Base-by-base conservation (phyloP, 495 filamentous ascomycete genomes). In the Amphirosellinia nigrospora region DNA sequence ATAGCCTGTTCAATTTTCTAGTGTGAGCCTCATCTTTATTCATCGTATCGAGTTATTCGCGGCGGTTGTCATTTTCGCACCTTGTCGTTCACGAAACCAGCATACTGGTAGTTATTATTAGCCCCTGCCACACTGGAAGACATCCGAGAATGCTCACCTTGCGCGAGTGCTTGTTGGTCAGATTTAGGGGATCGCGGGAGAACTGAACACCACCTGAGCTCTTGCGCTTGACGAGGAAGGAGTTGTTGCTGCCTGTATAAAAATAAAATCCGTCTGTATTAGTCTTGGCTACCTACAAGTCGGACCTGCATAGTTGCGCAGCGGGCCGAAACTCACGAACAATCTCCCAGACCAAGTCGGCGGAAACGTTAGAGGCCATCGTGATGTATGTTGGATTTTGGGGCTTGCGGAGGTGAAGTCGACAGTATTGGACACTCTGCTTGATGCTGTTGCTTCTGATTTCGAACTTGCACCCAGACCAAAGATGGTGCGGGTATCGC, bases 11-110 rank as follows among this genome's bases (percentile, higher is more conserved):
- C n/a, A 53, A 28, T 73, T 66, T 55, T 59, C 45, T 53, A 64
- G 46, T 67, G 74, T 82, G 55, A 77, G 72, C 71, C 75, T 66
- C 43, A 15, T 41, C 41, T 39, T 26, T n/a, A n/a, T 67, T 74
- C 64, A 66, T 68, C 34, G 10, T 26, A 50, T 56, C 38, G 46
- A 39, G 21, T 63, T n/a, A 36, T 7, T 38, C 60, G 60, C 38
- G 28, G 21, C 10, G 34, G 41, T 53, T 63, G 71, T 68, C 46
- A 45, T 48, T 53, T 13, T 75, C 77, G 81, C 90, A 97, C 95
- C 93, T 98, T 95, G 83, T 90, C 89, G 84, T 96, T 96, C 78
- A 94, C 88, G 80, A 91, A 94, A 71, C 96, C 96, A 70, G 93
- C 91, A 82, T 97, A 89, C 93, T 95, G 80, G 53, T 65, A 70